A percentile compares a stretch with the other conserved stretches of the same genome.
Evolutionary conservation across 1,139 yeast species (phyloP).

Genomic region (Kurtzmaniella quercitrusa): DNA sequence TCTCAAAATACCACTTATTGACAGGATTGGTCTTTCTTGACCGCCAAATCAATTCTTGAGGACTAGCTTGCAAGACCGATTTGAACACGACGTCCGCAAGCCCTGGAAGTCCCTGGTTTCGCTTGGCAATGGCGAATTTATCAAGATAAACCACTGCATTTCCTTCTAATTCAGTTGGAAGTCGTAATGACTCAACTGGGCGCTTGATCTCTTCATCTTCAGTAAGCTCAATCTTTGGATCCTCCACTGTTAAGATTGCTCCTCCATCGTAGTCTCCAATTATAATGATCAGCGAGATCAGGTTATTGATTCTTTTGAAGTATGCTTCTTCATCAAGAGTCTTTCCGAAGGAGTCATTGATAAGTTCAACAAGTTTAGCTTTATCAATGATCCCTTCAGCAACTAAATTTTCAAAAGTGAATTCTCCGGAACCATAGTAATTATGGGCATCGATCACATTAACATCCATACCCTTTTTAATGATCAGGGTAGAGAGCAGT

Average conservation of each 20-base stretch:
- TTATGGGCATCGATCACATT: conserved; percentile 38
- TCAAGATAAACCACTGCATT: conserved; percentile 67
- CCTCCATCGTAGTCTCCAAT: conserved; percentile 96
- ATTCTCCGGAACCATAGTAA: conserved; percentile 21
- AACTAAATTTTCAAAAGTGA: conserved; percentile 43
- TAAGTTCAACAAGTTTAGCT: conserved; percentile 50
- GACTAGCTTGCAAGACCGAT: conserved; percentile 65
- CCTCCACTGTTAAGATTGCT: conserved; percentile 84
- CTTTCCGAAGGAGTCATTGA: conserved; percentile 79
- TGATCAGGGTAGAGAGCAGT: conserved; percentile 67
- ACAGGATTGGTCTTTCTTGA: conserved; percentile 84
- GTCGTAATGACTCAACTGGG: background rate
- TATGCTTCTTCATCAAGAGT: conserved; percentile 63
- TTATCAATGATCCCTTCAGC: conserved; percentile 52
- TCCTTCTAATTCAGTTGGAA: conserved; percentile 8
- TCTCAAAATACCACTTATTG: conserved; percentile 95
- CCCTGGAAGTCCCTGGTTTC: conserved; percentile 86
- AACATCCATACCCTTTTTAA: conserved; percentile 75
- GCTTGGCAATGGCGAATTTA: conserved; percentile 83
- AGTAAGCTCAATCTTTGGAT: conserved; percentile 14
- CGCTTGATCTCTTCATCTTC: background rate
- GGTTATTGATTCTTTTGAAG: conserved; percentile 56
- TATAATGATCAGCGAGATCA: conserved; percentile 71
- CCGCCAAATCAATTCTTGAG: conserved; percentile 81
- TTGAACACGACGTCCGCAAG: conserved; percentile 92